phyloP scores from a whole-genome alignment of 345 rosid species.

The Salix arbutifolia region DNA sequence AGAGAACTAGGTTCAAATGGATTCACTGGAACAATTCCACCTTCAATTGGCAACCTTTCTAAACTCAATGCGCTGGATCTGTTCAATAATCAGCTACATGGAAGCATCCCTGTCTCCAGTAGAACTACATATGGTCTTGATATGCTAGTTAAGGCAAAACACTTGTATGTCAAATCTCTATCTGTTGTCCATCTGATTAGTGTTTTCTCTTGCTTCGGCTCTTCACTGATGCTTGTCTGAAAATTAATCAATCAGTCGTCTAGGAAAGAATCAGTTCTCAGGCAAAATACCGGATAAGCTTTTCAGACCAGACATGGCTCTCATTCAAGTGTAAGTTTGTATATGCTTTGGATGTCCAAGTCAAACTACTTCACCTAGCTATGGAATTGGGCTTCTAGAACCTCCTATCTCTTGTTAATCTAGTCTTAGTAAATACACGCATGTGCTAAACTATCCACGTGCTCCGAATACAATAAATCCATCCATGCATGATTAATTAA shows the following conservation, averaged over 20 bases:
- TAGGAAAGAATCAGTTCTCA: conserved; percentile 61
- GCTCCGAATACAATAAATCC: too few species aligned
- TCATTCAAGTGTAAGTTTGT: conserved; percentile 67
- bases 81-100: conserved; percentile 67
- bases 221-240: background rate
- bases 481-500: too few species aligned
- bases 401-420: too few species aligned
- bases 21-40: conserved; percentile 69
- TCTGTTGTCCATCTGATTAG: background rate
- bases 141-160: conserved; percentile 53
- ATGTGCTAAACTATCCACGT: too few species aligned
- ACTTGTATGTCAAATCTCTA: conserved; percentile 56
- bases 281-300: conserved; percentile 55
- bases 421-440: too few species aligned
- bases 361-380: background rate
- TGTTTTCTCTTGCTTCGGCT: background rate
- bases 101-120: conserved; percentile 68
- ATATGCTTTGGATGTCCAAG: too few species aligned
- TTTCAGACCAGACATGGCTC: conserved; percentile 60
- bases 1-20: conserved; percentile 76
- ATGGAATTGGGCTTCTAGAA: too few species aligned
- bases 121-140: conserved; percentile 74
- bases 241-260: conserved; percentile 44
- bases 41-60: conserved; percentile 60
- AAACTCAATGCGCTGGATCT: conserved; percentile 76